Base-by-base conservation (phyloP, 202 grass and related monocot species). In the Musa balbisiana region DNA sequence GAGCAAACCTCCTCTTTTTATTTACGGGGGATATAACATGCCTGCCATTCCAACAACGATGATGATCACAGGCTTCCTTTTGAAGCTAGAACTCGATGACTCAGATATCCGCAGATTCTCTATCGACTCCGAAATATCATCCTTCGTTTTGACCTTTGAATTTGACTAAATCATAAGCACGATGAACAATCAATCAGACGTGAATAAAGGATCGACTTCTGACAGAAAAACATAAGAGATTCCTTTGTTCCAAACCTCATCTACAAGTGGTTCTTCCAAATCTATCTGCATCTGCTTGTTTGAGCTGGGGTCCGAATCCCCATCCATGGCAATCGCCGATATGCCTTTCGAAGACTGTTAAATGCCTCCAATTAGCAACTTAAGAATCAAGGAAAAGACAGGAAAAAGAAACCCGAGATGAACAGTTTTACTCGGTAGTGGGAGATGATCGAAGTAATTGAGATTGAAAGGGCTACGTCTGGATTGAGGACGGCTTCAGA, bases 1-100 rank as follows among this genome's bases (percentile, higher is more conserved):
- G 33, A 27, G 10, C 25, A n/a, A 51, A 73, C 74, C 6, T 70
- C 2, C 23, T 52, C 17, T 53, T 62, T 11, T 23, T 53, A 4
- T 24, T 53, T 24, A 15, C 10, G 51, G 29, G 67, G 1, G 79
- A 80, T 77, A 80, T 62, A 6, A 78, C 82, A 62, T 74, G 85
- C 95, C 95, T 14, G 95, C 89, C 95, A 99, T 99, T 60, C 91
- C 91, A 27, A 94, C 90, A 73, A 94, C 88, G 33, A 92, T 87
- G 78, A 98, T 86, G 76, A 99, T 92, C 59, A 99, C 85, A 2
- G 95, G 89, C 81, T 99, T 99, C 68, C 80, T 93, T 82, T 92
- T 99, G 83, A 94, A 99, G 50, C 59, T 84, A 56, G 1, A 14
- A 63, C 62, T 80, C 9, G 55, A 72, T 53, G 49, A 84, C 52